phyloP scores from a whole-genome alignment of 2,329 filamentous ascomycete genomes.

The Beauveria brongniartii region DNA sequence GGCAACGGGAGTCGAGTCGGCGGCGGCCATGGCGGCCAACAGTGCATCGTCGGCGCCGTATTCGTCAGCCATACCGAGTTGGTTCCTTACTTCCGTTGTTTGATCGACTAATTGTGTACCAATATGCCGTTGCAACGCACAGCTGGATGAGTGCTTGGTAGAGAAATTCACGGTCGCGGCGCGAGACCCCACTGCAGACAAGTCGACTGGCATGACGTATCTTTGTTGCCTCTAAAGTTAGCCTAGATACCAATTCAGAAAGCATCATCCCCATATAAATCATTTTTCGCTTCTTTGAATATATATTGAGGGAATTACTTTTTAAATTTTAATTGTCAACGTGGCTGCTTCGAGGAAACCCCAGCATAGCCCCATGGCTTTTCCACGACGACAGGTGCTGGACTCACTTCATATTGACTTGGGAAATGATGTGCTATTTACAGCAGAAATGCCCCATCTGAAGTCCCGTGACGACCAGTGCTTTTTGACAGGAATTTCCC shows the following conservation, averaged over 20 bases:
- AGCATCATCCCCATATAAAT: neutral
- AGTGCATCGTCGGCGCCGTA: constrained; percentile 51
- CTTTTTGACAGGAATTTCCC: too few relatives aligned
- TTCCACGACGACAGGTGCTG: too few relatives aligned
- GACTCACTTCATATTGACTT: too few relatives aligned
- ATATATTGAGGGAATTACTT: too few relatives aligned
- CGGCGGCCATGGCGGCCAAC: constrained; percentile 46
- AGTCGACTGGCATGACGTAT: neutral
- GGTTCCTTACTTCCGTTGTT: neutral
- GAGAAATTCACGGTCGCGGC: constrained; percentile 1
- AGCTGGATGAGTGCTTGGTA: neutral
- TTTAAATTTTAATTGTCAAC: neutral
- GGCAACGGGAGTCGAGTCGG: constrained; percentile 26
- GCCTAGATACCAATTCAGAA: too few relatives aligned
- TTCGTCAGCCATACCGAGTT: constrained; percentile 42
- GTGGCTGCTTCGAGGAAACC: neutral
- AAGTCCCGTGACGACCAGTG: too few relatives aligned
- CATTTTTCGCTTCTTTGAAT: too few relatives aligned
- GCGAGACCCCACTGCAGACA: neutral
- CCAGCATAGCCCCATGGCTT: too few relatives aligned
- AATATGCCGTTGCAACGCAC: neutral
- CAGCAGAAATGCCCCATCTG: too few relatives aligned
- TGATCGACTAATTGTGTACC: neutral
- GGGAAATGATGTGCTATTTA: too few relatives aligned
- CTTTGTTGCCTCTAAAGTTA: neutral